phyloP scores from a whole-genome alignment of 805 yeast species.

The Grigorovia humatica region DNA sequence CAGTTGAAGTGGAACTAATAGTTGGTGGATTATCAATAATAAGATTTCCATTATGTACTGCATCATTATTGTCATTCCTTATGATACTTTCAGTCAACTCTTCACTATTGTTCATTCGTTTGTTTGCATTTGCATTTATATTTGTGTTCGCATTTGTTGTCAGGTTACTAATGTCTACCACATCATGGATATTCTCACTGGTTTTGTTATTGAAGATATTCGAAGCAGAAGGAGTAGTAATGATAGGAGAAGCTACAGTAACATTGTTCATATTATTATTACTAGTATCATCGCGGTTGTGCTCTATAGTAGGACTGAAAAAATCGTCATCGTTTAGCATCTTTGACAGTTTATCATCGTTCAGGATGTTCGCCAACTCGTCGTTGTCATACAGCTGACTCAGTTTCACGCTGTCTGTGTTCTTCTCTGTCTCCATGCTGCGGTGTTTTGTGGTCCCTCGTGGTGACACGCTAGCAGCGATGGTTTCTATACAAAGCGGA shows the following conservation, averaged over 20 bases:
- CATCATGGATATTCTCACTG: not conserved
- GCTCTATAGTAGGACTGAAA: not conserved
- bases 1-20: slow-evolving; percentile 1
- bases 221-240: not conserved
- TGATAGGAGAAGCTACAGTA: not conserved
- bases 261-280: not conserved
- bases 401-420: slow-evolving; percentile 33
- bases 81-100: not conserved
- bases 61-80: not conserved
- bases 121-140: too few species aligned
- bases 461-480: not conserved
- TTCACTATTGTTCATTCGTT: not conserved
- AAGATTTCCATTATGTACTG: not conserved
- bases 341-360: not conserved
- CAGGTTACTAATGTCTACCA: not conserved
- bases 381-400: slow-evolving; percentile 20
- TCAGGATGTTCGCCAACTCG: slow-evolving; percentile 19
- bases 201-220: not conserved
- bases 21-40: not conserved
- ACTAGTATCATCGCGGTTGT: not conserved
- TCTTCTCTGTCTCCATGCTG: not conserved
- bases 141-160: not conserved
- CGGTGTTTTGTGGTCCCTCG: not conserved
- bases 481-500: not conserved
- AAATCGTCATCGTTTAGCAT: not conserved